Evolutionary conservation across 176 grass and related monocot species (phyloP), one percentile per base, ranked within the genome.

Genomic region (Rhynchospora tenuis): DNA sequence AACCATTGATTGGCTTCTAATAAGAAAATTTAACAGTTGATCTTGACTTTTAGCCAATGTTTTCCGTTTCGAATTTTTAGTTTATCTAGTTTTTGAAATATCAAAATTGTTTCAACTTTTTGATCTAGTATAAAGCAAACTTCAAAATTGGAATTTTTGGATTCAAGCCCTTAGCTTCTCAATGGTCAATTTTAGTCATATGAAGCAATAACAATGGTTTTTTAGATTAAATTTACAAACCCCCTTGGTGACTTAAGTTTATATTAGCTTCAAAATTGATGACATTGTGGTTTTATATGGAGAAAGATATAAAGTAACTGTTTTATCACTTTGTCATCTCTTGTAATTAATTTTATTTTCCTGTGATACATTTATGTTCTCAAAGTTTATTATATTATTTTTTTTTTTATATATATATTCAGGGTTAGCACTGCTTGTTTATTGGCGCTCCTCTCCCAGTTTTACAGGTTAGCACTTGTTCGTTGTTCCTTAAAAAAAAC

Each of bases 381-480:
- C 17, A 5, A 45, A 70, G 0, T 63, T 63, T 3, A 26, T 54
- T 24, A 0, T 75, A 42, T 47, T 7, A 51, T 86, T n/a, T 16
- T 59, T 47, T 83, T 45, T 59, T 71, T 47, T 23, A 81, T 44
- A 47, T 44, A 47, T 67, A 78, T 83, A 19, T 91, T 90, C 86
- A 98, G 95, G 89, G 92, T 98, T 85, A 98, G 95, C 67, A 98
- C 95, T 86, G 91, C 92, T 91, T 93, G 95, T 85, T 85, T 98
- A 63, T 86, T 98, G 74, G 89, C 91, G 42, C 85, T 98, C 68
- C 95, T 98, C 79, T 98, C 95, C 33, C 90, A 98, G 59, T 89
- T 91, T 33, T 98, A 98, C 81, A 95, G 92, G 95, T 93, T 93
- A 48, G 44, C 9, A 20, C 29, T 23, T 85, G 26, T 76, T 33